Conservation (phyloP, 495 filamentous ascomycete species). For the Echria macrotheca region DNA sequence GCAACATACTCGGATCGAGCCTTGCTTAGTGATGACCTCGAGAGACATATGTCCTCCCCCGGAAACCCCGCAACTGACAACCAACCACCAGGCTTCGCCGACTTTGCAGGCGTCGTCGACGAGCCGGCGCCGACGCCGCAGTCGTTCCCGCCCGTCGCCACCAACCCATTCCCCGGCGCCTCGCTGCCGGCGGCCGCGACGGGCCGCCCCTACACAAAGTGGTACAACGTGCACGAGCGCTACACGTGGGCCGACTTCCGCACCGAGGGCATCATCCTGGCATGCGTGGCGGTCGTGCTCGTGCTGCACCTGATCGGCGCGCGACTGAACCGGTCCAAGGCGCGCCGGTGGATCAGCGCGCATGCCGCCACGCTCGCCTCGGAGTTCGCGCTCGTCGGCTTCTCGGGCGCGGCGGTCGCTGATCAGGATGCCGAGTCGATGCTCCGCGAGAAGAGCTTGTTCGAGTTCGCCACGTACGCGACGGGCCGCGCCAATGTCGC, state of each 20-base stretch:
- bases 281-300: conserved; percentile 66
- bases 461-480: conserved; percentile 85
- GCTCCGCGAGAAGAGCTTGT: conserved; percentile 75
- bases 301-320: conserved; percentile 79
- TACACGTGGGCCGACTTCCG: conserved; percentile 74
- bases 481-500: conserved; percentile 90
- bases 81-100: conserved; percentile 67
- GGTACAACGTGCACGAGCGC: conserved; percentile 96
- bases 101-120: conserved; percentile 65
- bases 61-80: too few species aligned
- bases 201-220: conserved; percentile 71
- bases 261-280: conserved; percentile 76
- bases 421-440: conserved; percentile 50
- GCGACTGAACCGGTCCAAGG: conserved; percentile 69
- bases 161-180: conserved; percentile 34
- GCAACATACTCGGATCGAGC: too few species aligned
- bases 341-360: conserved; percentile 72
- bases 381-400: conserved; percentile 90
- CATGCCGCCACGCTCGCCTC: conserved; percentile 63
- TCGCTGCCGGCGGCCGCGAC: conserved; percentile 44
- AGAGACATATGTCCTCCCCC: too few species aligned
- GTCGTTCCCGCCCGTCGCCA: conserved; percentile 24
- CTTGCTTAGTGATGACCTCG: too few species aligned
- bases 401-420: conserved; percentile 41
- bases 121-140: conserved; percentile 55